Percentiles rank a stretch among this genome's conserved stretches.
Evolutionary conservation across 78 protist genomes (phyloP).

Genomic region (Reticulomyxa filosa): DNA sequence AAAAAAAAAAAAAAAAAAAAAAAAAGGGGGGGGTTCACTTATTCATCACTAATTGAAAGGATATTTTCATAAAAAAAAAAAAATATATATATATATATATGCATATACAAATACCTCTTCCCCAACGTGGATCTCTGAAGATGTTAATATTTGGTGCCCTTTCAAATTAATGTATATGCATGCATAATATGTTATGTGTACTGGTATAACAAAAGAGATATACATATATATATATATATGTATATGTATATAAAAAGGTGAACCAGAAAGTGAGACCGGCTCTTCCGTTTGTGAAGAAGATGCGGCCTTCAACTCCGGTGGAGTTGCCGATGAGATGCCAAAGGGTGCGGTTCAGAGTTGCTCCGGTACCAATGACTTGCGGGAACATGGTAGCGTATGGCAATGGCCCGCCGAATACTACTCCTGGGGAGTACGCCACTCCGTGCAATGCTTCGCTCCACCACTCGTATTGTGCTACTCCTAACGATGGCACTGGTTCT

Average conservation of each 20-base stretch:
- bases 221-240: no score
- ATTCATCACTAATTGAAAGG: no score
- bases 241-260: no score
- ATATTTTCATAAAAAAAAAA: no score
- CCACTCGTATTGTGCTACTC: constrained; percentile 1
- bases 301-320: constrained; percentile 33
- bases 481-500: not conserved
- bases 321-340: not conserved
- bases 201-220: no score
- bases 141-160: constrained; percentile 32
- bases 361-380: not conserved
- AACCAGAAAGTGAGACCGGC: constrained; percentile 3
- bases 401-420: not conserved
- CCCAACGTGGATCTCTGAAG: constrained; percentile 36
- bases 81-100: no score
- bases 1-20: no score
- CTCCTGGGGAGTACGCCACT: constrained; percentile 12
- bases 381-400: no score
- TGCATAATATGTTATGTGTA: no score
- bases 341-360: constrained; percentile 17
- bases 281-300: constrained; percentile 12
- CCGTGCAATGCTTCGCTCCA: constrained; percentile 38
- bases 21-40: no score
- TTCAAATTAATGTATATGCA: not conserved
- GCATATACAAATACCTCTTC: no score